A percentile compares a stretch with the other conserved stretches of the same genome.
Evolutionary conservation across 2,329 filamentous ascomycete genomes (phyloP).

Genomic region (Tolypocladium capitatum): DNA sequence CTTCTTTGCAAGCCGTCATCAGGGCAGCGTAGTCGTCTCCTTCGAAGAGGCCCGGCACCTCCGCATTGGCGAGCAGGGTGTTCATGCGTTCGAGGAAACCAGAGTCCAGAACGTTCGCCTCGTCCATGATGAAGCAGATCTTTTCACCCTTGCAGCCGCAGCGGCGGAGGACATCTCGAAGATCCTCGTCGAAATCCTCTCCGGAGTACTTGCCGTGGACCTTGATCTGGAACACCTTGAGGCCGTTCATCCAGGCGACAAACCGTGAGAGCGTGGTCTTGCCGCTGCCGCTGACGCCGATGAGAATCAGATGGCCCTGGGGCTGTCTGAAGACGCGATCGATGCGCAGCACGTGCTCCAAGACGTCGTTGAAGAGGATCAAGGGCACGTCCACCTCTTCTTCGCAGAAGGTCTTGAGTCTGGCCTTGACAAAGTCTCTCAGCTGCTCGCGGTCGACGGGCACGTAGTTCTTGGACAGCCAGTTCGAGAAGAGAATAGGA

Average conservation of each 20-base stretch:
- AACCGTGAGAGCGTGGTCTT: conserved; percentile 98
- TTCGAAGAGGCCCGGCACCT: conserved; percentile 96
- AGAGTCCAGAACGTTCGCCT: conserved; percentile 95
- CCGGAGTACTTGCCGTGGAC: conserved; percentile 97
- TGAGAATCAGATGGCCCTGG: conserved; percentile 94
- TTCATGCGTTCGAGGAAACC: conserved; percentile 99
- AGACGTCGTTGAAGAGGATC: conserved; percentile 97
- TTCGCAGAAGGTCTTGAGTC: conserved; percentile 95
- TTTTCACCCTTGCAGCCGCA: conserved; percentile 98
- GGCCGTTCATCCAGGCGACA: conserved; percentile 98
- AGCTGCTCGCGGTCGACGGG: conserved; percentile 92
- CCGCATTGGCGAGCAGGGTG: conserved; percentile 94
- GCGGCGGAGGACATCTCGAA: conserved; percentile 82
- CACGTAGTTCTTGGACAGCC: conserved; percentile 97
- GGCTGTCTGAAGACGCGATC: conserved; percentile 97
- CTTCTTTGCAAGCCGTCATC: conserved; percentile 98
- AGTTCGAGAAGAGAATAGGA: conserved; percentile 97
- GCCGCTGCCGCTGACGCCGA: conserved; percentile 95
- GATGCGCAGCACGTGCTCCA: conserved; percentile 96
- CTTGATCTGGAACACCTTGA: conserved; percentile 99
- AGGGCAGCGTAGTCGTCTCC: conserved; percentile 97
- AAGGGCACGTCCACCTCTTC: conserved; percentile 98
- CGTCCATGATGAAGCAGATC: conserved; percentile 99
- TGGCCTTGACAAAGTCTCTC: conserved; percentile 92
- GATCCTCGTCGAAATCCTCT: conserved; percentile 96